A percentile compares a stretch with the other conserved stretches of the same genome.
phyloP scores from a whole-genome alignment of 331 rosid species.

The Dryas integrifolia region DNA sequence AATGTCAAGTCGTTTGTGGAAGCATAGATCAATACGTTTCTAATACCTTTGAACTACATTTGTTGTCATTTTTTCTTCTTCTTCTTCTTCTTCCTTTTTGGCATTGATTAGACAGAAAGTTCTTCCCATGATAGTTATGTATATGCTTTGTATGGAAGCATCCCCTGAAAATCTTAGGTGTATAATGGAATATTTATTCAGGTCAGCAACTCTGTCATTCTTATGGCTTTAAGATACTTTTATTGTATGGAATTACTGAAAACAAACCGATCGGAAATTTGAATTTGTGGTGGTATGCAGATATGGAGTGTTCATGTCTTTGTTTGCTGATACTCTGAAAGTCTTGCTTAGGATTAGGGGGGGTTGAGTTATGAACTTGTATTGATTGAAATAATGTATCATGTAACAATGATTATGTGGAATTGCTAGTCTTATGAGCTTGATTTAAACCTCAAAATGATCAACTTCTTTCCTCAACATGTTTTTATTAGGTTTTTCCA shows the following conservation, averaged over 20 bases:
- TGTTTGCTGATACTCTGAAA: neutral
- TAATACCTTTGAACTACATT: neutral
- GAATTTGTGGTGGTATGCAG: neutral
- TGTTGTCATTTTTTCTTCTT: neutral
- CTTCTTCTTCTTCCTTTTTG: slow-evolving; percentile 12
- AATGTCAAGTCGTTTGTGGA: slow-evolving; percentile 56
- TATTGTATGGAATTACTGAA: neutral
- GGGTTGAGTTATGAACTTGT: neutral
- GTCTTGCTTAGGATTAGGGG: no score
- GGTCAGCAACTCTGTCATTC: neutral
- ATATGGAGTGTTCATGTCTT: neutral
- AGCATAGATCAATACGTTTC: slow-evolving; percentile 32
- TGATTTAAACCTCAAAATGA: neutral
- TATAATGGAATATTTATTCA: neutral
- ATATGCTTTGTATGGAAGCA: neutral
- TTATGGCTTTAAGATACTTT: neutral
- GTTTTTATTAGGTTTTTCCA: no score
- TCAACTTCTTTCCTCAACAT: neutral
- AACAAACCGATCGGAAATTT: slow-evolving; percentile 3
- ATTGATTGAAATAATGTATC: neutral
- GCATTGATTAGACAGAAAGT: slow-evolving; percentile 14
- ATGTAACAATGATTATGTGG: neutral
- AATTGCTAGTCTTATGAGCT: neutral
- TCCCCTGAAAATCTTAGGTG: neutral
- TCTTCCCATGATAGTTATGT: neutral